These are phyloP conservation scores for Sporothrix sp. DNA, from an alignment of 2,329 filamentous ascomycete genomes.

Conservation along the genomic window DNA sequence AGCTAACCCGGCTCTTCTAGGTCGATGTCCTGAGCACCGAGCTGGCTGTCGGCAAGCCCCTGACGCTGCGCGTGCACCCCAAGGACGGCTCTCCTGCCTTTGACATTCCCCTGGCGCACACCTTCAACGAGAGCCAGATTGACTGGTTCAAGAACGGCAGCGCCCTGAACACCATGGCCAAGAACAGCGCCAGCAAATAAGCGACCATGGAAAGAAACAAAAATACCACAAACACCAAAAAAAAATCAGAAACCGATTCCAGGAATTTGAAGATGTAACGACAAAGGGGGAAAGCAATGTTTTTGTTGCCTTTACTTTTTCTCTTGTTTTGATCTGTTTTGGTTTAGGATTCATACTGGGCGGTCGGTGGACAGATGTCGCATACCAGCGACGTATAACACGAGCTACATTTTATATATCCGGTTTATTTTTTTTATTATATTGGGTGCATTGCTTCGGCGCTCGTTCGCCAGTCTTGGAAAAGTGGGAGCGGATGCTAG, in stretches of 20 bases:
- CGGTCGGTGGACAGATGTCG: neutral
- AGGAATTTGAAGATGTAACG: neutral
- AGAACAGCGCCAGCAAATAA: slow-evolving; percentile 30
- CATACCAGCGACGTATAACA: slow-evolving; percentile 6
- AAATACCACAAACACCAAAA: neutral
- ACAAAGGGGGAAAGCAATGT: neutral
- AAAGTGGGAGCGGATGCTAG: too few species aligned
- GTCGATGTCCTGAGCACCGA: slow-evolving; percentile 82
- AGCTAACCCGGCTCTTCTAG: slow-evolving; percentile 25
- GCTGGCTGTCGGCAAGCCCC: slow-evolving; percentile 82
- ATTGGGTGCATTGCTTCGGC: too few species aligned
- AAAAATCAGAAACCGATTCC: neutral
- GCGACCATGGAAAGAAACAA: neutral
- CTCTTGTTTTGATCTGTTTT: neutral
- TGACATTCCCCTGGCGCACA: slow-evolving; percentile 80
- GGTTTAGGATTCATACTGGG: neutral
- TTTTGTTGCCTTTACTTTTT: neutral
- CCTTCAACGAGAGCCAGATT: slow-evolving; percentile 95
- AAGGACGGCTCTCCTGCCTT: slow-evolving; percentile 73
- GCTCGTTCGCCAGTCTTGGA: too few species aligned
- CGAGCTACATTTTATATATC: slow-evolving; percentile 6
- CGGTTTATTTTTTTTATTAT: neutral
- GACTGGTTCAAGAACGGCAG: slow-evolving; percentile 99
- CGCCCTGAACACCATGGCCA: slow-evolving; percentile 97
- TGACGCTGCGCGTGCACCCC: slow-evolving; percentile 87